Conservation (phyloP, 441 rosid genomes). For the Gossypium laxum region DNA sequence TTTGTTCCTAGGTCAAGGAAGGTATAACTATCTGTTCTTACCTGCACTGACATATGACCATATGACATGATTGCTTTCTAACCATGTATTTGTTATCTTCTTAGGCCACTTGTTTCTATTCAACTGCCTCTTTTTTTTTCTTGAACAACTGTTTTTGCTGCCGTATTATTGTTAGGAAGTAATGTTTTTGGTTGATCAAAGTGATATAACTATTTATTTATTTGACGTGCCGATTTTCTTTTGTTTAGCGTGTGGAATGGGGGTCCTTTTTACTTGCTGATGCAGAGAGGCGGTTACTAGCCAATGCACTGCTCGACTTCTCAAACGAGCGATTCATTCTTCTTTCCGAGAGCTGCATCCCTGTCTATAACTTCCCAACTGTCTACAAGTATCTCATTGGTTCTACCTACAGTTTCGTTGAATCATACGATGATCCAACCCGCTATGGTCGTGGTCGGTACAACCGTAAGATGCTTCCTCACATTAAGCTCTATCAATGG, state of each 20-base stretch:
- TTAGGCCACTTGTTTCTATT: neutral
- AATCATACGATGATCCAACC: constrained; percentile 77
- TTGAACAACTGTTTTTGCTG: neutral
- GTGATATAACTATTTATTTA: neutral
- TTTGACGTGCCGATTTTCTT: neutral
- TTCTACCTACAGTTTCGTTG: constrained; percentile 70
- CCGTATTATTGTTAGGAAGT: neutral
- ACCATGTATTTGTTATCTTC: neutral
- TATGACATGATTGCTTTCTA: neutral
- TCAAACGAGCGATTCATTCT: constrained; percentile 82
- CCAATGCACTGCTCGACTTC: constrained; percentile 76
- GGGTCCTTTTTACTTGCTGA: constrained; percentile 58
- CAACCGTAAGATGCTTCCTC: constrained; percentile 74
- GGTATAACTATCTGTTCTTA: neutral
- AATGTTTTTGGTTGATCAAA: neutral
- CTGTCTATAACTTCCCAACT: constrained; percentile 61
- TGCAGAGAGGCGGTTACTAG: constrained; percentile 82
- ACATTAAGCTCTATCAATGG: constrained; percentile 57
- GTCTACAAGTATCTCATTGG: constrained; percentile 63
- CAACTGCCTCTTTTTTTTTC: neutral
- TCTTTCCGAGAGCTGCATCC: constrained; percentile 91
- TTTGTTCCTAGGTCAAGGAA: neutral
- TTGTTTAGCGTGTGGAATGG: constrained; percentile 63
- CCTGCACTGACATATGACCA: neutral
- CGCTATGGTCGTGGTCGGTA: constrained; percentile 92